Base-by-base conservation (phyloP, 495 filamentous ascomycete species). In the Mytilinidion resinicola region DNA sequence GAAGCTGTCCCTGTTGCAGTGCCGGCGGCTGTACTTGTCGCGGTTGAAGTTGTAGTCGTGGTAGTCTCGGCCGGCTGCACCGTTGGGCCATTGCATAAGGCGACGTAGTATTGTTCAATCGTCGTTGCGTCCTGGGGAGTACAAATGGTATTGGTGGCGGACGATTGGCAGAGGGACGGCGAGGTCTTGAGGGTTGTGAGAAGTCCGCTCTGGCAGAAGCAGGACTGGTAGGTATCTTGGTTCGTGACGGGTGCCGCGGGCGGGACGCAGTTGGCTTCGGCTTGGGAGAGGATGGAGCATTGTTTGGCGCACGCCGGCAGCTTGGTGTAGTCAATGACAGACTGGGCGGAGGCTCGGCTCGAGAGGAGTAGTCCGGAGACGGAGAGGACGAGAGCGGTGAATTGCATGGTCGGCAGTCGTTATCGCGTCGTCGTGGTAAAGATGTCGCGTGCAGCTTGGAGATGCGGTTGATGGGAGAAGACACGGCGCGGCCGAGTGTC, bases 191-290 rank as follows among this genome's bases (percentile, higher is more conserved):
- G 69, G 9, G 64, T 57, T 12, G 66, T 67, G 10, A 83, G 70
- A 38, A 69, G 64, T 10, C 68, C 55, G 11, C 76, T 80, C 59
- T 77, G 71, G 68, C 82, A 85, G 71, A 84, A 81, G 63, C 82
- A 85, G 21, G 74, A 74, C 54, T 77, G 71, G 66, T 78, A 80
- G 59, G 66, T 71, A 17, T 67, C 62, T 56, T 64, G 57, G 48
- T 71, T 57, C 51, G 64, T 67, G 17, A 67, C 67, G 8, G 66
- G 59, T 10, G 71, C 61, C 65, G 59, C 58, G 9, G 73, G 71
- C 37, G 75, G 73, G 12, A 74, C 57, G 60, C 82, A 85, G 35
- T 64, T 69, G 20, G 53, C 55, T 55, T 78, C 73, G 35, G 80
- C 80, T 38, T 74, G 59, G 20, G 63, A 51, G 55, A 85, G 75